phyloP scores from a whole-genome alignment of 805 yeast species.

The Suhomyces xylopsoci region DNA sequence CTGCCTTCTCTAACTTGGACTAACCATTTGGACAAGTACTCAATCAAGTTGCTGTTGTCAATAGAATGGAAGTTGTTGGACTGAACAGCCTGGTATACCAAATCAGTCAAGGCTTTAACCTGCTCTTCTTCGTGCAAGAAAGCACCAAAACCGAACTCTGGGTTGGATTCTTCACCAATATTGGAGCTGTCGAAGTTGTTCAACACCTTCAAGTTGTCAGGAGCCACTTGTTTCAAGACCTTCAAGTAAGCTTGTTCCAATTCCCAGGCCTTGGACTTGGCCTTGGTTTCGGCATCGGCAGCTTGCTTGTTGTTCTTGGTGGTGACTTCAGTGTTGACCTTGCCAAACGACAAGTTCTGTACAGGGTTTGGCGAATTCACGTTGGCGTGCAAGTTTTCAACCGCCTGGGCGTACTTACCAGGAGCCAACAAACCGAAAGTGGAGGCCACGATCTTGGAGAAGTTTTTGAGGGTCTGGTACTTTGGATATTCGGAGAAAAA shows the following conservation, averaged over 20 bases:
- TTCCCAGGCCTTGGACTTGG: slow-evolving; percentile 46
- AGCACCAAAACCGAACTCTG: slow-evolving; percentile 86
- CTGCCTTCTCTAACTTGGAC: slow-evolving; percentile 43
- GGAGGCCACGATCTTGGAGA: slow-evolving; percentile 51
- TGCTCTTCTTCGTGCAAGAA: slow-evolving; percentile 58
- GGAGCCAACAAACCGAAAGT: slow-evolving; percentile 49
- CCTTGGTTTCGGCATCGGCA: slow-evolving; percentile 23
- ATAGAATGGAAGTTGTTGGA: slow-evolving; percentile 41
- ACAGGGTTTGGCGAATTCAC: slow-evolving; percentile 51
- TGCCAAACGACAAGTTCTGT: slow-evolving; percentile 64
- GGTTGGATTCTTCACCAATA: slow-evolving; percentile 50
- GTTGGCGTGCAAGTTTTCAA: slow-evolving; percentile 51
- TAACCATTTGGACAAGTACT: slow-evolving; percentile 68
- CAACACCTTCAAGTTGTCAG: slow-evolving; percentile 52
- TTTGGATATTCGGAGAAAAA: slow-evolving; percentile 58
- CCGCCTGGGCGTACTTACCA: slow-evolving; percentile 38
- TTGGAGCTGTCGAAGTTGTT: slow-evolving; percentile 53
- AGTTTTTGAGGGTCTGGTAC: slow-evolving; percentile 44
- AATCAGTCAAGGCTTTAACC: slow-evolving; percentile 41
- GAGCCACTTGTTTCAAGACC: slow-evolving; percentile 67
- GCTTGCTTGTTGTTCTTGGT: slow-evolving; percentile 26
- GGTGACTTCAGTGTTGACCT: slow-evolving; percentile 25
- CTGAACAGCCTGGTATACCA: slow-evolving; percentile 47
- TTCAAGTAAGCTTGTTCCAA: slow-evolving; percentile 77
- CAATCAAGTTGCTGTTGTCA: slow-evolving; percentile 49